Evolutionary conservation across 139 green algal species (phyloP), one percentile per base, ranked within the genome.

Genomic region (Picochlorum sp.): DNA sequence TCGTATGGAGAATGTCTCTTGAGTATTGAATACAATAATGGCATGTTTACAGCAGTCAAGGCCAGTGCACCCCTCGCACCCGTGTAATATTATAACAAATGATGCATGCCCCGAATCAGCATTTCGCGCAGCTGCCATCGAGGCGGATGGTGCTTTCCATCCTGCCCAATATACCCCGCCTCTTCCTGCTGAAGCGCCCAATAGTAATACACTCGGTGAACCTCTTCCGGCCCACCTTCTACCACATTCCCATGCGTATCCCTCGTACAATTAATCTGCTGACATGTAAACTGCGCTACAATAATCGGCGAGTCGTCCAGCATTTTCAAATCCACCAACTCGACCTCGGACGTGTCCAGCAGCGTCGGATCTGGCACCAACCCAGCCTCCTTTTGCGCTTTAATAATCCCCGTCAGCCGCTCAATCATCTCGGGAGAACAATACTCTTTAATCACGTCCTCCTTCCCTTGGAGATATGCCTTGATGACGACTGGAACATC

Each of bases 231-330:
- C 34, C 57, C 60, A 16, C 89, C 91, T 14, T 97, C 91, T 28
- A 93, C 74, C 13, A 97, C 85, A 68, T 95, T 97, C 57, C 90
- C 91, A 69, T 91, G 88, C 67, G 83, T 84, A 76, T 96, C 90
- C n/a, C 85, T 83, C 11, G 78, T 80, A 79, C 84, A 93, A 61
- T 91, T 91, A 66, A 94, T 85, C 72, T 96, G 90, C 75, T 95
- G 88, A 62, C 71, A 85, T 4, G 66, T 73, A 52, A 91, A 88
- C 60, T 78, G 79, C 13, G 89, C 72, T 49, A 97, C 86, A n/a
- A 95, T 76, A 44, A 94, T 79, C 0, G 90, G 90, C 68, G 95
- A 74, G 20, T 82, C 87, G 11, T 96, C 87, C 62, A 94, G 49
- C 41, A 89, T 65, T 64, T 90, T 94, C 1, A 90, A 47, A 65